Percentiles rank a stretch among this genome's conserved stretches.
Evolutionary conservation across 1,139 yeast genomes (phyloP).

Genomic region (Blastobotrys serpentis): DNA sequence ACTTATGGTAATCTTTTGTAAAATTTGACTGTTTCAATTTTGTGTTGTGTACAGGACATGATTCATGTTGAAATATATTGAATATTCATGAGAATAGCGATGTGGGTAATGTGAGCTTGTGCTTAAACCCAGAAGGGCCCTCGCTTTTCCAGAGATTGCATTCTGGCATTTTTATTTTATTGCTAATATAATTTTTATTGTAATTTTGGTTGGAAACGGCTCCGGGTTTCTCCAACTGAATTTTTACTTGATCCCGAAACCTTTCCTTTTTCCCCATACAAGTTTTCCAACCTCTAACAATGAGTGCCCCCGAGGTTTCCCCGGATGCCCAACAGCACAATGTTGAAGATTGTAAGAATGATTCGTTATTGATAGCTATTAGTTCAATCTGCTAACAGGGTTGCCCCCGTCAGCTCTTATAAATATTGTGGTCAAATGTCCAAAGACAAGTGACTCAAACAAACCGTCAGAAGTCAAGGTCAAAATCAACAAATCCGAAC

Average conservation of each 20-base stretch:
- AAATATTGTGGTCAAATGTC: slow-evolving; percentile 8
- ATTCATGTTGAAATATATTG: too few relatives aligned
- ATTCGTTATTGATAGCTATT: too few relatives aligned
- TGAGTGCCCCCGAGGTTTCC: slow-evolving; percentile 7
- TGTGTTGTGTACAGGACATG: too few relatives aligned
- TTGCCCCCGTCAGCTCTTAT: slow-evolving; percentile 7
- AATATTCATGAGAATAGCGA: too few relatives aligned
- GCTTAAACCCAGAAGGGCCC: too few relatives aligned
- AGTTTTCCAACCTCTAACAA: not conserved
- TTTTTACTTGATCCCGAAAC: not conserved
- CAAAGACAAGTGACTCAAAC: not conserved
- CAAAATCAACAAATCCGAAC: slow-evolving; percentile 39
- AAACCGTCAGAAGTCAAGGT: slow-evolving; percentile 15
- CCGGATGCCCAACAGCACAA: slow-evolving; percentile 1
- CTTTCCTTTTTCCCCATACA: not conserved
- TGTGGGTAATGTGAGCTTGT: too few relatives aligned
- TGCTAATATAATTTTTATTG: not conserved
- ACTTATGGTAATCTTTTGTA: slow-evolving; percentile 3
- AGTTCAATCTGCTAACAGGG: too few relatives aligned
- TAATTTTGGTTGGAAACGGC: not conserved
- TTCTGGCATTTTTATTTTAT: not conserved
- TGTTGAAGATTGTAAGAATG: slow-evolving; percentile 6
- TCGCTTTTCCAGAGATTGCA: not conserved
- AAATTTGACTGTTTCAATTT: not conserved
- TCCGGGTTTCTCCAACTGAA: too few relatives aligned